Evolutionary conservation across 768 basidiomycete genomes (phyloP).

Genomic region (Tylopilus sp.): DNA sequence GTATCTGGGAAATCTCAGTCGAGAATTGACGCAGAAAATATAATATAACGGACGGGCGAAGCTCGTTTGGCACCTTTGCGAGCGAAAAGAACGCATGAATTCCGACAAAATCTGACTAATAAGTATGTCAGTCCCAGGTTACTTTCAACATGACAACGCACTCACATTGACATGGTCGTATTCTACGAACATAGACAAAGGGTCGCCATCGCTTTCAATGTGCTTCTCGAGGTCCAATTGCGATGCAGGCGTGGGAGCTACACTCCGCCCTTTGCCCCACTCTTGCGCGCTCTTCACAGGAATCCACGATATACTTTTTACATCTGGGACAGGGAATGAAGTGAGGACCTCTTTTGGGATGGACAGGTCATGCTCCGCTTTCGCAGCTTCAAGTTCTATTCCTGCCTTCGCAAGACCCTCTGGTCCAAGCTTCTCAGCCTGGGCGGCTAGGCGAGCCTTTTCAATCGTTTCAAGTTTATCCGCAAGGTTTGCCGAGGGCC

Average conservation of each 20-base stretch:
- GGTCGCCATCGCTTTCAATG: constrained; percentile 62
- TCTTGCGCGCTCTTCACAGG: constrained; percentile 69
- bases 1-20: constrained; percentile 45
- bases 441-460: constrained; percentile 68
- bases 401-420: constrained; percentile 74
- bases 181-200: constrained; percentile 85
- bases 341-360: constrained; percentile 82
- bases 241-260: constrained; percentile 26
- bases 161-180: constrained; percentile 88
- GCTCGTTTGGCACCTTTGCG: constrained; percentile 60
- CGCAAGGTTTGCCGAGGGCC: constrained; percentile 82
- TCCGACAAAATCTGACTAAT: constrained; percentile 88
- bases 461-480: constrained; percentile 79
- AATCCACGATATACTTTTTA: constrained; percentile 91
- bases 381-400: constrained; percentile 72
- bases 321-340: constrained; percentile 86
- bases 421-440: constrained; percentile 68
- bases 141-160: background rate
- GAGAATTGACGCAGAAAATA: constrained; percentile 23
- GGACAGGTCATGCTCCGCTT: constrained; percentile 77
- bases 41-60: constrained; percentile 54
- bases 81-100: constrained; percentile 80
- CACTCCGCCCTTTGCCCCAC: constrained; percentile 45
- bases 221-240: constrained; percentile 52
- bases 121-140: background rate